These are phyloP conservation scores for Leucocoprinus sp. DNA, from an alignment of 768 basidiomycete species.

Conservation along the genomic window DNA sequence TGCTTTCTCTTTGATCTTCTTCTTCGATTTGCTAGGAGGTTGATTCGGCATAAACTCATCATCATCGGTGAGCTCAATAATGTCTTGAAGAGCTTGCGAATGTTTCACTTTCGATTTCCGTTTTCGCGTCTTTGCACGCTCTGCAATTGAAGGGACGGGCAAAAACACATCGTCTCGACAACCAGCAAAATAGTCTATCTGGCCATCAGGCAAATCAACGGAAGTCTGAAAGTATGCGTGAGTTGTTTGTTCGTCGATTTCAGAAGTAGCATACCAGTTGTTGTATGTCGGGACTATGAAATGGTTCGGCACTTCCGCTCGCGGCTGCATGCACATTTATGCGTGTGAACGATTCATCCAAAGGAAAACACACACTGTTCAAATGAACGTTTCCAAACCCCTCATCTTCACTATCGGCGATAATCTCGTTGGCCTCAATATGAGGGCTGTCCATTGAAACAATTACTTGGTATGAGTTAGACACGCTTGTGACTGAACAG, in stretches of 20 bases:
- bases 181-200: slow-evolving; percentile 12
- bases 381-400: too few species aligned
- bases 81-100: slow-evolving; percentile 1
- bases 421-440: slow-evolving; percentile 33
- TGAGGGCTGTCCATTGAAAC: slow-evolving; percentile 6
- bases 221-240: neutral
- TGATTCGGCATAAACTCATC: slow-evolving; percentile 10
- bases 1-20: slow-evolving; percentile 16
- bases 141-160: slow-evolving; percentile 34
- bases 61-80: slow-evolving; percentile 16
- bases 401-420: slow-evolving; percentile 37
- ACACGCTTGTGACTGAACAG: neutral
- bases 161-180: slow-evolving; percentile 7
- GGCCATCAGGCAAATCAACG: neutral
- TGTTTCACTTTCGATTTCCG: slow-evolving; percentile 15
- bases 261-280: neutral
- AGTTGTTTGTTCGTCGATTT: neutral
- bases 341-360: slow-evolving; percentile 2
- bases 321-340: neutral
- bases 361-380: too few species aligned
- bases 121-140: slow-evolving; percentile 49
- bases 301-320: neutral
- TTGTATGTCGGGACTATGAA: neutral
- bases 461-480: neutral
- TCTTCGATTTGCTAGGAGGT: slow-evolving; percentile 4